Conservation (phyloP, 768 basidiomycete genomes). For the Collybia sordida region DNA sequence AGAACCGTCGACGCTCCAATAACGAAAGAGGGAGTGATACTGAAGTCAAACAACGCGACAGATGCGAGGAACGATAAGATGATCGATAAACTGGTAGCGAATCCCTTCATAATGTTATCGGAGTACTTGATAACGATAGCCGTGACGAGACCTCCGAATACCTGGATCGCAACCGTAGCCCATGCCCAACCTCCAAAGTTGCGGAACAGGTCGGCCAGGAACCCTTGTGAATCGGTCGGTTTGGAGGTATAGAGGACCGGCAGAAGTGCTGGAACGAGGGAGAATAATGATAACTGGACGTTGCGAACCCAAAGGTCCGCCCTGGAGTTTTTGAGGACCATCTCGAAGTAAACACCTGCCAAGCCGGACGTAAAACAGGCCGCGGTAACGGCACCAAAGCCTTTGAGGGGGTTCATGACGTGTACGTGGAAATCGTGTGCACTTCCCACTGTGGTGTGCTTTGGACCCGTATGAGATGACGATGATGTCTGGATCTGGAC, state of each 20-base stretch:
- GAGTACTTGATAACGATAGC: conserved; percentile 97
- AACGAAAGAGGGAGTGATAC: conserved; percentile 83
- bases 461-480: conserved; percentile 21
- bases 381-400: conserved; percentile 78
- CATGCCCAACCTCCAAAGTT: conserved; percentile 96
- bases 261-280: conserved; percentile 83
- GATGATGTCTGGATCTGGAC: conserved; percentile 85
- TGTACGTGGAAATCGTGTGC: conserved; percentile 70
- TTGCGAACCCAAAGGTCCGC: conserved; percentile 91
- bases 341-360: conserved; percentile 93
- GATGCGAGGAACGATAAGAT: conserved; percentile 93
- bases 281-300: conserved; percentile 86
- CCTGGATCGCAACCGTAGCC: conserved; percentile 89
- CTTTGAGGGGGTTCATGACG: conserved; percentile 79
- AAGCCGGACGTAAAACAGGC: conserved; percentile 91
- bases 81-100: conserved; percentile 93
- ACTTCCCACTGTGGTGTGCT: conserved; percentile 55
- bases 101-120: conserved; percentile 95
- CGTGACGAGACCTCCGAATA: conserved; percentile 90
- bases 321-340: conserved; percentile 83
- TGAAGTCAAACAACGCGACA: conserved; percentile 88
- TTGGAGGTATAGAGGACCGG: conserved; percentile 66
- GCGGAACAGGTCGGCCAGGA: conserved; percentile 64
- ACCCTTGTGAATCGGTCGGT: conserved; percentile 40
- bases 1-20: conserved; percentile 86